phyloP scores from a whole-genome alignment of 2,329 filamentous ascomycete genomes.

The Neonectria sp. region DNA sequence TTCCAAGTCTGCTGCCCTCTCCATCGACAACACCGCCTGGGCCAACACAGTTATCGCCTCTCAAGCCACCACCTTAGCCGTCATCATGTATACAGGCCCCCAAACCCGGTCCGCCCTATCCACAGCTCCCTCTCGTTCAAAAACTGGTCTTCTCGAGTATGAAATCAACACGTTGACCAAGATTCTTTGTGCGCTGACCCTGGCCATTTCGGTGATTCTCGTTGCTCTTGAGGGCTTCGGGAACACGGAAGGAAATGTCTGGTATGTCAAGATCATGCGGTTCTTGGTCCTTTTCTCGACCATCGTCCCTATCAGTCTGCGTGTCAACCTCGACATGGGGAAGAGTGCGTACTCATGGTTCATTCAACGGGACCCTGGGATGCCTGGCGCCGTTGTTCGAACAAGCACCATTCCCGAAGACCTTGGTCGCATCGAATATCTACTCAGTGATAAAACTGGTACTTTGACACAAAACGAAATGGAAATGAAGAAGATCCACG shows the following conservation, averaged over 20 bases:
- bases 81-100: constrained; percentile 93
- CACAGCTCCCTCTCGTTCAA: constrained; percentile 91
- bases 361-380: constrained; percentile 92
- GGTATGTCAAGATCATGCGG: constrained; percentile 99
- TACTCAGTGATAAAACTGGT: constrained; percentile 98
- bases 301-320: constrained; percentile 96
- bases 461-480: constrained; percentile 98
- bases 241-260: constrained; percentile 75
- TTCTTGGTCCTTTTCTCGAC: constrained; percentile 99
- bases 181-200: constrained; percentile 90
- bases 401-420: constrained; percentile 99
- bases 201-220: constrained; percentile 87
- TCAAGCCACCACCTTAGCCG: constrained; percentile 88
- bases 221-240: constrained; percentile 90
- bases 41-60: constrained; percentile 98
- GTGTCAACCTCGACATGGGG: constrained; percentile 97
- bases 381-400: constrained; percentile 91
- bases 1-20: constrained; percentile 78
- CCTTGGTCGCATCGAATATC: constrained; percentile 93
- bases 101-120: constrained; percentile 96
- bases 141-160: constrained; percentile 92
- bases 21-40: constrained; percentile 98
- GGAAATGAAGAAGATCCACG: constrained; percentile 99
- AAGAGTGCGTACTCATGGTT: constrained; percentile 97
- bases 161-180: constrained; percentile 99